Evolutionary conservation across 2,329 filamentous ascomycete genomes (phyloP), one percentile per base, ranked within the genome.

Genomic region (Talaromyces rugulosus): DNA sequence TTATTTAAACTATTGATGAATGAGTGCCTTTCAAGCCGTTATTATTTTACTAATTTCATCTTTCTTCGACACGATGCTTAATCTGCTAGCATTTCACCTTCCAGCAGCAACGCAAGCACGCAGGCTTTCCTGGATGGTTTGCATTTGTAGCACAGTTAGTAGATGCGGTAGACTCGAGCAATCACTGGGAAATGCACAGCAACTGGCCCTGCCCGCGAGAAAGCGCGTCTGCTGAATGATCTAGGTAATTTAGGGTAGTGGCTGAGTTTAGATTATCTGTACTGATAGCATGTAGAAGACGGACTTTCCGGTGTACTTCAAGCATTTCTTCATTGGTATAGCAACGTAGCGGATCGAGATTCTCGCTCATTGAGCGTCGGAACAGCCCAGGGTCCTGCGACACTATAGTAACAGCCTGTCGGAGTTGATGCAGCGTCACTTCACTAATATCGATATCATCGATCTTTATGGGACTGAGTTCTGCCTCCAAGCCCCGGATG

Each of bases 161-260:
- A 40, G 28, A 56, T 7, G 52, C 42, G 18, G 52, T 56, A 6
- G 53, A 42, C n/a, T 61, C 59, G 28, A 61, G 11, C 1, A 61
- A 31, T 9, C 70, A 70, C 16, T 72, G 70, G 0, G 72, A 69
- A 0, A 74, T 68, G 42, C 70, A 73, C 1, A 74, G 66, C 0
- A 74, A 66, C 60, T 74, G 72, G 2, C 70, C 64, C 53, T 74
- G 72, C 2, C 72, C 72, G 7, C 71, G 71, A 0, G 71, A 74
- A 16, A 74, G 65, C 40, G 66, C 5, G 70, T 64, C 28, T 63
- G 68, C 28, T 72, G 67, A n/a, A 64, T 67, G 1, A 67, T 58
- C 73, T 69, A 2, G 73, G 16, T 9, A 55, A 9, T 53, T 42
- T 9, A 40, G 9, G 9, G 23, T 2, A 14, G 27, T 18, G 3